phyloP scores from a whole-genome alignment of 257 asterid species.

The Salvia miltiorrhiza region DNA sequence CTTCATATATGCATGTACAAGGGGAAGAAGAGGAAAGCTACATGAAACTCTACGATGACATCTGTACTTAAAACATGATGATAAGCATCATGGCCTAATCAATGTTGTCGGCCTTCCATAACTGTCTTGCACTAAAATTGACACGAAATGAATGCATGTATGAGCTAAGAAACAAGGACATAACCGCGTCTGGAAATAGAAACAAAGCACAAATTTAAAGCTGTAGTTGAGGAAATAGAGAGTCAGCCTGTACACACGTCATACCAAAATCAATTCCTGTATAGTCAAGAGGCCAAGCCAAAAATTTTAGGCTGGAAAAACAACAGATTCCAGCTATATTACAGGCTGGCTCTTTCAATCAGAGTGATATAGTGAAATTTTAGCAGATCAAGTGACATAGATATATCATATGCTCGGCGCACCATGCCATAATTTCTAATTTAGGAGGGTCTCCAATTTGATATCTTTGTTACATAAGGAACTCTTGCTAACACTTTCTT shows the following conservation, averaged over 20 bases:
- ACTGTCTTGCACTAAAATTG: slow-evolving; percentile 30
- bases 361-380: slow-evolving; percentile 11
- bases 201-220: slow-evolving; percentile 10
- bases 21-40: slow-evolving; percentile 39
- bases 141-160: slow-evolving; percentile 38
- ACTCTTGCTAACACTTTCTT: slow-evolving; percentile 2
- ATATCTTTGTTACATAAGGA: neutral
- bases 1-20: slow-evolving; percentile 32
- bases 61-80: slow-evolving; percentile 35
- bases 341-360: slow-evolving; percentile 48
- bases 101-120: slow-evolving; percentile 38
- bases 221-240: slow-evolving; percentile 22
- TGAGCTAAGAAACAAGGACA: slow-evolving; percentile 23
- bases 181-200: slow-evolving; percentile 20
- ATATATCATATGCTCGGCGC: neutral
- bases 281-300: slow-evolving; percentile 18
- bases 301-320: slow-evolving; percentile 30
- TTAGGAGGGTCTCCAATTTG: neutral
- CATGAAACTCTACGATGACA: slow-evolving; percentile 40
- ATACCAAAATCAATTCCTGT: slow-evolving; percentile 16
- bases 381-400: slow-evolving; percentile 7
- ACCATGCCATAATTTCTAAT: neutral
- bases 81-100: slow-evolving; percentile 36
- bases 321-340: slow-evolving; percentile 52
- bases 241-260: slow-evolving; percentile 27